Conservation (phyloP, 345 rosid genomes). For the Lepidium aucheri region DNA sequence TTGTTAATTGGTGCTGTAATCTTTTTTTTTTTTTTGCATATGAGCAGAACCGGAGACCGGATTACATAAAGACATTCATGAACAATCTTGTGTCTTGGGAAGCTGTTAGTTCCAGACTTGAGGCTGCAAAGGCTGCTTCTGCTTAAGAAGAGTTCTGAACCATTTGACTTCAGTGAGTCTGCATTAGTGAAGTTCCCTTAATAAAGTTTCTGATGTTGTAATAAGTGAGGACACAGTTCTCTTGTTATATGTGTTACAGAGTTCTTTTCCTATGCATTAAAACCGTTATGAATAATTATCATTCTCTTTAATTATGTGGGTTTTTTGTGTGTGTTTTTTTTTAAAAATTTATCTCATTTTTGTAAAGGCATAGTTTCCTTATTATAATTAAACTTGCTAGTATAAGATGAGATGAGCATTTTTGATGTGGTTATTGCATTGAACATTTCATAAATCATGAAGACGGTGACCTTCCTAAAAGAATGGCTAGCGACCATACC, state of each 20-base stretch:
- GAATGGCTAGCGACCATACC: too few relatives aligned
- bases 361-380: too few relatives aligned
- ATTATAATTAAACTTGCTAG: too few relatives aligned
- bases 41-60: conserved; percentile 59
- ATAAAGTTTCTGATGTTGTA: conserved; percentile 6
- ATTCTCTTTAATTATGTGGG: too few relatives aligned
- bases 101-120: conserved; percentile 63
- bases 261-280: too few relatives aligned
- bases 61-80: conserved; percentile 65
- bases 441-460: too few relatives aligned
- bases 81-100: conserved; percentile 92
- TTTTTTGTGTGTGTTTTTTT: too few relatives aligned
- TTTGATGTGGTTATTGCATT: too few relatives aligned
- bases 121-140: conserved; percentile 49
- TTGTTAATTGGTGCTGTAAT: background rate
- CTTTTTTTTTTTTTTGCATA: background rate
- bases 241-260: background rate
- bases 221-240: conserved; percentile 4
- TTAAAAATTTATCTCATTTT: too few relatives aligned
- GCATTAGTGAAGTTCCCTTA: conserved; percentile 41
- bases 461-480: too few relatives aligned
- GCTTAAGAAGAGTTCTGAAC: conserved; percentile 30
- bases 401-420: too few relatives aligned
- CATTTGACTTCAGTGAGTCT: conserved; percentile 3
- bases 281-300: too few relatives aligned